A percentile compares a stretch with the other conserved stretches of the same genome.
These are phyloP conservation scores for Cyclanthera cordifolia DNA, from an alignment of 306 rosid species.

Conservation along the genomic window DNA sequence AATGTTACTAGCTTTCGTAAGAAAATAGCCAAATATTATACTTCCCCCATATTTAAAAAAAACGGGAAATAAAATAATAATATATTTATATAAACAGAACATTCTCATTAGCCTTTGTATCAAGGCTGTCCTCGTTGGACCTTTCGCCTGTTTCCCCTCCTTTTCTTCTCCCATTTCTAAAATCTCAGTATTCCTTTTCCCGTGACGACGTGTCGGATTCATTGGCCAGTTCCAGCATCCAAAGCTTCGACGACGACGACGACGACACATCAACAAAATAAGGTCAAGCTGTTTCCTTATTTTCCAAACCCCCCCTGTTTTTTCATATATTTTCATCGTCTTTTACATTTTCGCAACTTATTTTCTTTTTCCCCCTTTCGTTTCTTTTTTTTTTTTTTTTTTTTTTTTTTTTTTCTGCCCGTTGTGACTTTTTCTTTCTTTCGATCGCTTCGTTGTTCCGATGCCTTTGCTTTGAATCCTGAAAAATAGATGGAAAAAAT, in stretches of 20 bases:
- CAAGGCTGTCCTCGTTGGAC: background rate
- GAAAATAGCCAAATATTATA: too few species aligned
- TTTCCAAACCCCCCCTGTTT: background rate
- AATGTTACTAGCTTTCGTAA: too few species aligned
- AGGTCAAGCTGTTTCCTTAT: background rate
- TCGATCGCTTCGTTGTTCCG: background rate
- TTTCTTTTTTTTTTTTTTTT: background rate
- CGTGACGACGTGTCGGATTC: constrained; percentile 5
- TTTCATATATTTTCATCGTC: background rate
- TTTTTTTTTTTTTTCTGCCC: background rate
- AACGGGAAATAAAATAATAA: too few species aligned
- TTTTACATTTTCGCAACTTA: background rate
- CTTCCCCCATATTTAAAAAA: too few species aligned
- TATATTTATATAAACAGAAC: background rate
- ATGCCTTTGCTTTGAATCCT: background rate
- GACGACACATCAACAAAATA: background rate
- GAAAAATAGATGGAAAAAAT: background rate
- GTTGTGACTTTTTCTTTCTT: background rate
- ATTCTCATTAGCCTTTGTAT: background rate
- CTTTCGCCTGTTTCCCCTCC: background rate
- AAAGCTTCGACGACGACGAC: background rate
- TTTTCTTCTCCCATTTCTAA: background rate
- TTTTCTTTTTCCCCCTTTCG: background rate
- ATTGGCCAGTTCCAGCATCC: background rate
- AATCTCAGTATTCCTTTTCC: background rate